Evolutionary conservation across 164 flowering plant genomes (phyloP), one percentile per base, ranked within the genome.

Genomic region (Magnolia kwangsiensis): DNA sequence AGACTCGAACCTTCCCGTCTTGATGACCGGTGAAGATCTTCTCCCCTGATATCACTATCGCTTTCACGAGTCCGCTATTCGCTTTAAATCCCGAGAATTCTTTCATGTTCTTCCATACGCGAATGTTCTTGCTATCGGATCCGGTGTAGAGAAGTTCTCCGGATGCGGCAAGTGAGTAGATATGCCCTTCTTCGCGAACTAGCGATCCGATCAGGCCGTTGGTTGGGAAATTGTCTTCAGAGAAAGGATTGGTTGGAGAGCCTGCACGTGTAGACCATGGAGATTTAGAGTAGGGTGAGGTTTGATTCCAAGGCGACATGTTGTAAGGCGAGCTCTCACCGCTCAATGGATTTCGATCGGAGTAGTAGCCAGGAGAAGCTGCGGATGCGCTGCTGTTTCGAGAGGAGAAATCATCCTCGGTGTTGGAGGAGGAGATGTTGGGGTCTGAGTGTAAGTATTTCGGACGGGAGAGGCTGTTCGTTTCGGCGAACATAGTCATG

Each of bases 91-190:
- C 95, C 0, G 89, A 61, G 72, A 76, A 91, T 68, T 94, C 97
- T 66, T 92, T 80, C 69, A 87, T 80, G 76, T 88, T 83, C 79
- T 88, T 91, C 97, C 98, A 94, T 0, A 92, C 94, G 7, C 97
- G 92, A 72, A 94, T 92, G 83, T 94, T 94, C 84, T 94, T 94
- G 86, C 98, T 92, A 69, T 94, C 97, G 1, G 98, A 94, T n/a
- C 98, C 98, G 3, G 98, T 94, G 86, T 92, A 94, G 1, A 92
- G 84, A 8, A 94, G 82, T 11, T 86, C 95, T 0, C 85, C 88
- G 16, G 82, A 19, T 2, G 95, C 87, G 4, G 95, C 95, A 1
- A 94, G 74, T 16, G 97, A 91, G 72, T 92, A 94, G 3, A 94
- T 88, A 73, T 92, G 95, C 1, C 97, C 98, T 51, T 94, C 98